Conservation (phyloP, 2,329 filamentous ascomycete species). For the Aspergillus sp. region DNA sequence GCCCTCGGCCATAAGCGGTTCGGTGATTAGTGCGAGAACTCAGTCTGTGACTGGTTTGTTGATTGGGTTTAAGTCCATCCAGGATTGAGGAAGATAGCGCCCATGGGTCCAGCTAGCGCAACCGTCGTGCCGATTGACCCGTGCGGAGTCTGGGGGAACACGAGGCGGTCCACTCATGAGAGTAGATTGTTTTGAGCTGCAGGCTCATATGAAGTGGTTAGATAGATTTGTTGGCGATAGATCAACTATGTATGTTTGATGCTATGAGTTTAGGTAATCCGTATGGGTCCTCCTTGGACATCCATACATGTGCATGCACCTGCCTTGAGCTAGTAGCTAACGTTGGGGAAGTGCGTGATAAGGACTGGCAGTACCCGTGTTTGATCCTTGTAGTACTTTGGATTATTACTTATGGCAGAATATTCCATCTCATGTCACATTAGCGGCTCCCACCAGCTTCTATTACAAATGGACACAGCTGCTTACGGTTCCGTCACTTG, state of each 20-base stretch:
- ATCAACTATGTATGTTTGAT: not conserved
- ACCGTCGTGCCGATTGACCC: constrained; percentile 18
- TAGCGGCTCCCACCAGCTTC: not conserved
- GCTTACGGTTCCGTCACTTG: not conserved
- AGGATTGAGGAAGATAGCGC: not conserved
- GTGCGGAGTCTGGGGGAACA: constrained; percentile 14
- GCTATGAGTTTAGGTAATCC: not conserved
- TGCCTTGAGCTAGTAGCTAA: not conserved
- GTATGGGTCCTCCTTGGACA: not conserved
- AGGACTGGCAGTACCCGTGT: not conserved
- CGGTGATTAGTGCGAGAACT: constrained; percentile 16
- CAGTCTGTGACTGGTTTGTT: constrained; percentile 3
- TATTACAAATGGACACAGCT: not conserved
- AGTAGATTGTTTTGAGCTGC: not conserved
- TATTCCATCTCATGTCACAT: no score
- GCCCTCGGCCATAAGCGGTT: constrained; percentile 11
- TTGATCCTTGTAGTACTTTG: no score
- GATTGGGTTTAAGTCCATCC: constrained; percentile 12
- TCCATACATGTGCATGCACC: not conserved
- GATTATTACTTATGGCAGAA: no score
- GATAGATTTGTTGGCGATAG: not conserved
- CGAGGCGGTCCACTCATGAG: not conserved
- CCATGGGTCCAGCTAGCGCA: constrained; percentile 2
- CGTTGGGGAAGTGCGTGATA: not conserved
- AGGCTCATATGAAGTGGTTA: no score